phyloP scores from a whole-genome alignment of 2,329 filamentous ascomycete species.

The Leptographium flavum region DNA sequence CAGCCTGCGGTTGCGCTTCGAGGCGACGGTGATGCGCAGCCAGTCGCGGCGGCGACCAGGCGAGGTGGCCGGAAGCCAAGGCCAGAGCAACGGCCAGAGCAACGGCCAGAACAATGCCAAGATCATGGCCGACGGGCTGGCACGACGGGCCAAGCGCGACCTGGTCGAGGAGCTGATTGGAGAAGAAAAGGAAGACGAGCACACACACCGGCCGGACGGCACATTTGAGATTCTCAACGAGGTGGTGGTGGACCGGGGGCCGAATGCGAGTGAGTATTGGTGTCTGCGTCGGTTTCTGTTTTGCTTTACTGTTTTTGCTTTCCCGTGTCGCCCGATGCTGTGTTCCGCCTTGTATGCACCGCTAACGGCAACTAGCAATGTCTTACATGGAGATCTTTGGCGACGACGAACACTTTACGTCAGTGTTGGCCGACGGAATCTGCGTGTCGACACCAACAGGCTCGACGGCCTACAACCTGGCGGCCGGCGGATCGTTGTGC shows the following conservation, averaged over 20 bases:
- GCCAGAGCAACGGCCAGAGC: conserved; percentile 8
- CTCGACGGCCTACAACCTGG: conserved; percentile 89
- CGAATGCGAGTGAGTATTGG: conserved; percentile 62
- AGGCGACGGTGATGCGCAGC: conserved; percentile 84
- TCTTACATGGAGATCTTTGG: conserved; percentile 84
- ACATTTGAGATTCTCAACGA: conserved; percentile 91
- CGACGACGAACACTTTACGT: conserved; percentile 91
- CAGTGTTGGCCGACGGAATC: conserved; percentile 80
- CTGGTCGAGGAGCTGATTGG: conserved; percentile 83
- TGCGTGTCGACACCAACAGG: conserved; percentile 92
- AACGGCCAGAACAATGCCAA: background rate
- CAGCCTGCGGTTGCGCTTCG: conserved; percentile 75
- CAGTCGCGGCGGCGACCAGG: conserved; percentile 27
- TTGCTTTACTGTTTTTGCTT: background rate
- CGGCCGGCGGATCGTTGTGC: conserved; percentile 85
- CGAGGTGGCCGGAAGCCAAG: background rate
- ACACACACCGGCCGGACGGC: conserved; percentile 72
- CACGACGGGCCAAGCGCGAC: conserved; percentile 32
- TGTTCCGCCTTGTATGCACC: background rate
- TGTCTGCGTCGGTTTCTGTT: background rate
- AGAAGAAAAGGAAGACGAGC: conserved; percentile 68
- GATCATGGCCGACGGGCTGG: too few relatives aligned
- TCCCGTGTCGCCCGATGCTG: background rate
- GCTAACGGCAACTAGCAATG: conserved; percentile 47
- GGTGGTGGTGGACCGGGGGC: conserved; percentile 87